Evolutionary conservation across 106 monocot species (phyloP).

Genomic region (Dendrobium catenatum): DNA sequence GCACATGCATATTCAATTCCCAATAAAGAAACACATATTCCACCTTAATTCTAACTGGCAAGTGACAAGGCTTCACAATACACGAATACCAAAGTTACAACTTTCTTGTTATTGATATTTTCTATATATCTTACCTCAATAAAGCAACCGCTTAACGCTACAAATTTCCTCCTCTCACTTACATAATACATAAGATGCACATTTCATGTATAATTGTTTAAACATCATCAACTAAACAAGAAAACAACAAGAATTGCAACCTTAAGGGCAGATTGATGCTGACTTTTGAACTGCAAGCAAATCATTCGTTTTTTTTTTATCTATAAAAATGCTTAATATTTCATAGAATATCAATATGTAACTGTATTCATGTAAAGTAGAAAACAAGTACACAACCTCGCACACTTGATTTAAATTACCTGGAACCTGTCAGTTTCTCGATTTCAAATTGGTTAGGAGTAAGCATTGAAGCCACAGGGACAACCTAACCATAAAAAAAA

Average conservation of each 20-base stretch:
- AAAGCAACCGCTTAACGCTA: background rate
- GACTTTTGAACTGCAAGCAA: background rate
- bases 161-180: background rate
- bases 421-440: conserved; percentile 83
- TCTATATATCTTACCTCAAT: too few species aligned
- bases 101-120: too few species aligned
- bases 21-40: too few species aligned
- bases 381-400: background rate
- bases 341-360: background rate
- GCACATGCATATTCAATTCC: too few species aligned
- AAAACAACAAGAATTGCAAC: background rate
- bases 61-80: too few species aligned
- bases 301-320: background rate
- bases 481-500: conserved; percentile 45
- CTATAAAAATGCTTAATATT: background rate
- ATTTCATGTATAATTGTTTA: background rate
- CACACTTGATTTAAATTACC: conserved; percentile 31
- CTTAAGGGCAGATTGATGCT: background rate
- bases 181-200: background rate
- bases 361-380: background rate
- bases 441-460: conserved; percentile 98
- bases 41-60: too few species aligned
- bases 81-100: too few species aligned
- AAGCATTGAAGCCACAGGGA: conserved; percentile 95
- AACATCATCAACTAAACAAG: background rate